A percentile compares a stretch with the other conserved stretches of the same genome.
These are phyloP conservation scores for Fusarium camptoceras DNA, from an alignment of 2,329 filamentous ascomycete species.

Conservation along the genomic window DNA sequence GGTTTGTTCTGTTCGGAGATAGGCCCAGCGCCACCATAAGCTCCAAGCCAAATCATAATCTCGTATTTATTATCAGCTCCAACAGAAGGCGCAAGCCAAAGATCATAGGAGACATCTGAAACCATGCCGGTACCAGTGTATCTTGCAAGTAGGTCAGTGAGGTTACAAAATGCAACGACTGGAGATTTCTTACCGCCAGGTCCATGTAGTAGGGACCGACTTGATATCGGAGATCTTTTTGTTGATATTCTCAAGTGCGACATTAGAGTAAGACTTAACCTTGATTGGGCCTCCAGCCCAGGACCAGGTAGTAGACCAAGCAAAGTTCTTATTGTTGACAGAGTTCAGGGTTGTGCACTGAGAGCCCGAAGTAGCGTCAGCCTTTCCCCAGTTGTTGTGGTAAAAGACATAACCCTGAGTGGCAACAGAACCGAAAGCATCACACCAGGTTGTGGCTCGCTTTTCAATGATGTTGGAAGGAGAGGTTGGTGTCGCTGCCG, in stretches of 20 bases:
- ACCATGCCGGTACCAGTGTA: constrained; percentile 54
- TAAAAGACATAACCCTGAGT: constrained; percentile 61
- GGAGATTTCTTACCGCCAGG: constrained; percentile 25
- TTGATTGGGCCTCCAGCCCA: constrained; percentile 54
- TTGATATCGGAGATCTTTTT: constrained; percentile 52
- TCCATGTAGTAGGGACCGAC: constrained; percentile 53
- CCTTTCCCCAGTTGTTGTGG: constrained; percentile 64
- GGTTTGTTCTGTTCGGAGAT: constrained; percentile 51
- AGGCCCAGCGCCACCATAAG: constrained; percentile 65
- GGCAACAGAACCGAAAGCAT: constrained; percentile 52
- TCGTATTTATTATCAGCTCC: constrained; percentile 64
- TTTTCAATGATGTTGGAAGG: constrained; percentile 48
- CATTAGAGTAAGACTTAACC: constrained; percentile 61
- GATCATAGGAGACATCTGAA: constrained; percentile 70
- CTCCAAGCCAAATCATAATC: constrained; percentile 74
- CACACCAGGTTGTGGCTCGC: constrained; percentile 53
- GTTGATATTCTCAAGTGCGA: constrained; percentile 52
- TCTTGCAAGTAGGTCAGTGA: background rate
- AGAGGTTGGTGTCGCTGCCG: constrained; percentile 45
- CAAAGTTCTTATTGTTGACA: constrained; percentile 49
- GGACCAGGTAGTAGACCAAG: constrained; percentile 57
- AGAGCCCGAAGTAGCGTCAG: constrained; percentile 51
- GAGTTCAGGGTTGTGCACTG: constrained; percentile 58
- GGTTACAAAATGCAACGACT: background rate
- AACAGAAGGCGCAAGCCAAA: constrained; percentile 65